A percentile compares a stretch with the other conserved stretches of the same genome.
Conservation (phyloP, 176 grass and related monocot species). For the Miscanthus lutarioriparius region DNA sequence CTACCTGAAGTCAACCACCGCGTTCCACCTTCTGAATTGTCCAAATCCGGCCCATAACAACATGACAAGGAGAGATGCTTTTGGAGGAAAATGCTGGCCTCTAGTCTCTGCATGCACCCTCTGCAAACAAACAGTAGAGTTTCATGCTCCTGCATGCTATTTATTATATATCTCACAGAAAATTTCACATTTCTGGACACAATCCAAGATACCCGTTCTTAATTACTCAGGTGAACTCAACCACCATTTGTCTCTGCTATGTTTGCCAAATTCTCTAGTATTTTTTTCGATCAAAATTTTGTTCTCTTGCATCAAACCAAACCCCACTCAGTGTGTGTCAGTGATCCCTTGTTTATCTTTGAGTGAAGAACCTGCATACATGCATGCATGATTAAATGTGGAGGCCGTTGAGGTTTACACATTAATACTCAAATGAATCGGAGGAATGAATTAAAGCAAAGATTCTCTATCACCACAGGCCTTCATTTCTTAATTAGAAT, state of each 20-base stretch:
- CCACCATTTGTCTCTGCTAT: not conserved
- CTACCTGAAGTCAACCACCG: conserved; percentile 40
- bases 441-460: conserved; percentile 6
- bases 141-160: not conserved
- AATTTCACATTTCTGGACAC: not conserved
- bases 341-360: not conserved
- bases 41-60: conserved; percentile 6
- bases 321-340: not conserved
- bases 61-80: conserved; percentile 25
- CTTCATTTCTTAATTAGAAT: conserved; percentile 10
- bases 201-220: not conserved
- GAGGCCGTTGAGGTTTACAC: not conserved
- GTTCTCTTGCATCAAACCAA: not conserved
- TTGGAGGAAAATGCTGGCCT: not conserved
- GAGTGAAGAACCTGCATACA: not conserved
- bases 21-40: not conserved
- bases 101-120: not conserved
- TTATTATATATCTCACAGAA: conserved; percentile 4
- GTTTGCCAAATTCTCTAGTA: not conserved
- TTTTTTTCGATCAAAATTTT: not conserved
- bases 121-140: not conserved
- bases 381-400: not conserved
- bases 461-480: conserved; percentile 12
- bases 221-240: not conserved
- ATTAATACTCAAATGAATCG: not conserved